These are phyloP conservation scores for Tephrocybe sp. DNA, from an alignment of 768 basidiomycete genomes.

Conservation along the genomic window DNA sequence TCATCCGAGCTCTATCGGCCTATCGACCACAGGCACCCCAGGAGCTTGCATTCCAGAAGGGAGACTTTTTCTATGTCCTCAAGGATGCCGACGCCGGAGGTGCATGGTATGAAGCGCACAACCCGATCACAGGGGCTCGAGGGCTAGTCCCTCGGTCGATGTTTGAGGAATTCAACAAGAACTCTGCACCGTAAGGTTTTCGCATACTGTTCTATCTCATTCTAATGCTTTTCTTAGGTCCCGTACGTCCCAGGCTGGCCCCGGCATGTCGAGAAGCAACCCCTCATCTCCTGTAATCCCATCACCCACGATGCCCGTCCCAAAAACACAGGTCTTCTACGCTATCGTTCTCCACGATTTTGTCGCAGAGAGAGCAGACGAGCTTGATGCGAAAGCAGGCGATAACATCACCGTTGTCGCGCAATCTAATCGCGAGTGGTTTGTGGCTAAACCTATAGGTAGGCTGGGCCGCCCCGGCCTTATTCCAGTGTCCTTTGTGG, in stretches of 20 bases:
- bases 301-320: slow-evolving; percentile 27
- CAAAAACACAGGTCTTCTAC: slow-evolving; percentile 74
- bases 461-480: slow-evolving; percentile 92
- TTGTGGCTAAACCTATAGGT: slow-evolving; percentile 98
- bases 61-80: slow-evolving; percentile 97
- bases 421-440: slow-evolving; percentile 99
- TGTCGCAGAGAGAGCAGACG: slow-evolving; percentile 91
- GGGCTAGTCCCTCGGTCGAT: slow-evolving; percentile 85
- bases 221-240: slow-evolving; percentile 25
- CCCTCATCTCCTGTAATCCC: slow-evolving; percentile 25
- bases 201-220: neutral
- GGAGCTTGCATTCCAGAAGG: slow-evolving; percentile 87
- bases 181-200: slow-evolving; percentile 54
- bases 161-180: slow-evolving; percentile 92
- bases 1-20: slow-evolving; percentile 78
- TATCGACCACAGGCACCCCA: slow-evolving; percentile 75
- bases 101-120: slow-evolving; percentile 91
- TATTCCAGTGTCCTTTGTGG: slow-evolving; percentile 96
- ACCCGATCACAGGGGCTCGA: slow-evolving; percentile 87
- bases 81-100: slow-evolving; percentile 60
- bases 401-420: slow-evolving; percentile 97
- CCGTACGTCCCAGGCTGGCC: slow-evolving; percentile 43
- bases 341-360: slow-evolving; percentile 97
- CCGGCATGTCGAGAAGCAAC: slow-evolving; percentile 13
- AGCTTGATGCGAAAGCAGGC: slow-evolving; percentile 91